Evolutionary conservation across 352 stramenopile genomes (phyloP).

Genomic region (Globisporangium perplexum): DNA sequence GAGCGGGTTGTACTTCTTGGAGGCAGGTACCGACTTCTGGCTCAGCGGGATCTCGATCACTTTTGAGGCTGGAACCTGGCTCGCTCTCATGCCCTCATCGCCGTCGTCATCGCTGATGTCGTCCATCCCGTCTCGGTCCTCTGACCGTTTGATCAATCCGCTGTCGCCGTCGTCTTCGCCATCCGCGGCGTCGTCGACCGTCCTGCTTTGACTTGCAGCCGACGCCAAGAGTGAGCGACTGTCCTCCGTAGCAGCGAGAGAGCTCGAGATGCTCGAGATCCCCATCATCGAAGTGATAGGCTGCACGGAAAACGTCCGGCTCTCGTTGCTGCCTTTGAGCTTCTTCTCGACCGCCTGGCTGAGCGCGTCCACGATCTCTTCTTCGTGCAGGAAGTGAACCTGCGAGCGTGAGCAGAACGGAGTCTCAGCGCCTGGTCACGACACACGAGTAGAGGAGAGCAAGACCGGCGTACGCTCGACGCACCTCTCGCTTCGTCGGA

Average conservation of each 20-base stretch:
- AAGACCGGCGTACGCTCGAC: neutral
- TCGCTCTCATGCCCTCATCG: constrained; percentile 3
- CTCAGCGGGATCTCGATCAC: constrained; percentile 57
- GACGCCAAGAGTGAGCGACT: constrained; percentile 6
- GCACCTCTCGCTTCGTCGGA: constrained; percentile 95
- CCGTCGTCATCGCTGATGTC: constrained; percentile 20
- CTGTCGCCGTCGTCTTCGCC: constrained; percentile 30
- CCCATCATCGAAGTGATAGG: constrained; percentile 68
- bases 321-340: constrained; percentile 88
- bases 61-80: constrained; percentile 15
- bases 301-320: constrained; percentile 87
- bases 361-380: constrained; percentile 87
- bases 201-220: constrained; percentile 11
- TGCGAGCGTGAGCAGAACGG: constrained; percentile 3
- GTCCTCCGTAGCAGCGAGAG: neutral
- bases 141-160: constrained; percentile 18
- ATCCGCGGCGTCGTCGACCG: constrained; percentile 1
- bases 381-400: constrained; percentile 95
- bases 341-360: constrained; percentile 71
- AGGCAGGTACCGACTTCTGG: constrained; percentile 43
- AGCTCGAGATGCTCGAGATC: constrained; percentile 8
- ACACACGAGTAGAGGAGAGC: neutral
- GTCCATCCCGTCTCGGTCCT: constrained; percentile 10
- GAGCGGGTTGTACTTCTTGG: constrained; percentile 65
- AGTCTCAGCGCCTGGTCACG: neutral